A percentile compares a stretch with the other conserved stretches of the same genome.
Evolutionary conservation across 2,329 filamentous ascomycete species (phyloP).

Genomic region (Aschersonia sp.): DNA sequence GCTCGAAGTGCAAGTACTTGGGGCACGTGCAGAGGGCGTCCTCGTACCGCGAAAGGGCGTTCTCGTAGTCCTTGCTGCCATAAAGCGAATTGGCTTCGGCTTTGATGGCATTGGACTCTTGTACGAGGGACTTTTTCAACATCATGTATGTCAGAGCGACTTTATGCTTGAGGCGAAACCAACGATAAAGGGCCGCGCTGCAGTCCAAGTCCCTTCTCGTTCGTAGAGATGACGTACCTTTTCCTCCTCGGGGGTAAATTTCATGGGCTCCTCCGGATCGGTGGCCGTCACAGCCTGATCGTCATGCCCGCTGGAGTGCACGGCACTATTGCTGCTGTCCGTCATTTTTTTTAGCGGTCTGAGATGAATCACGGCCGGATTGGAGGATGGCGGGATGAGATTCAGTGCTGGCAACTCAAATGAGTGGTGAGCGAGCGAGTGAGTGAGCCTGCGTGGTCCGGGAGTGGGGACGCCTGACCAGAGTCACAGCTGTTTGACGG

Average conservation of each 20-base stretch:
- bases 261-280: conserved; percentile 10
- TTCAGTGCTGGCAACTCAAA: background rate
- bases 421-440: background rate
- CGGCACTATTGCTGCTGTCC: too few species aligned
- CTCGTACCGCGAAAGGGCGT: conserved; percentile 72
- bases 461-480: background rate
- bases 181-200: too few species aligned
- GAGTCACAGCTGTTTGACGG: too few species aligned
- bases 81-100: conserved; percentile 69
- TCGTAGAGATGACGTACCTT: conserved; percentile 19
- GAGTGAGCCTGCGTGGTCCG: background rate
- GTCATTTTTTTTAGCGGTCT: too few species aligned
- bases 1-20: conserved; percentile 73
- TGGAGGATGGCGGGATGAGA: background rate
- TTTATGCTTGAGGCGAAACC: too few species aligned
- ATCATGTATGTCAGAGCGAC: too few species aligned
- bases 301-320: too few species aligned
- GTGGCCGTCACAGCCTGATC: too few species aligned
- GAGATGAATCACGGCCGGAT: too few species aligned
- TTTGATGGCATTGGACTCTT: conserved; percentile 61
- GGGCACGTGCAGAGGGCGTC: conserved; percentile 67
- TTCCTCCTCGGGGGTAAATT: conserved; percentile 42
- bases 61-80: conserved; percentile 51
- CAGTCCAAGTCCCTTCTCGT: too few species aligned
- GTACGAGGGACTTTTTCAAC: conserved; percentile 42